Evolutionary conservation across 257 asterid genomes (phyloP).

Genomic region (Fraxinus americana): DNA sequence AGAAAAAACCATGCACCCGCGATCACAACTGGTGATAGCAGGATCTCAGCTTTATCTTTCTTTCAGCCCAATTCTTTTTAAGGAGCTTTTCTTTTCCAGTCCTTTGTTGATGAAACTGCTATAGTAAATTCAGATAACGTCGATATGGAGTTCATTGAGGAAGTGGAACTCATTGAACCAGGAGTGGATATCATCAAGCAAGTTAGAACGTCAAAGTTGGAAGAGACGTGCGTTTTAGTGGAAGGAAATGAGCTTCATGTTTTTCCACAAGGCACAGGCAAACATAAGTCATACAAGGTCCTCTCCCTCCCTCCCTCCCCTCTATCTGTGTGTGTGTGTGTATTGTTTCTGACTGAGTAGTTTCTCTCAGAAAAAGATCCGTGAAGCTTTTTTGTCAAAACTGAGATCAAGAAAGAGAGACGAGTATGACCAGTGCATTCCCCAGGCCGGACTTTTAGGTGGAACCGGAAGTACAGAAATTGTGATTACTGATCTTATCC

Average conservation of each 20-base stretch:
- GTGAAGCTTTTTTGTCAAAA: conserved; percentile 53
- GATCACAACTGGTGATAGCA: background rate
- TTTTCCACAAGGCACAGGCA: conserved; percentile 35
- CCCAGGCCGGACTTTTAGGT: conserved; percentile 11
- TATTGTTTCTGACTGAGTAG: conserved; percentile 6
- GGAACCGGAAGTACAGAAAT: conserved; percentile 10
- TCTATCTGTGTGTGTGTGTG: background rate
- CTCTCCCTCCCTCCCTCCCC: conserved; percentile 17
- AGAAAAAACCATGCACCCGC: background rate
- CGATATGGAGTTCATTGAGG: conserved; percentile 36
- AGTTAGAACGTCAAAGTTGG: conserved; percentile 38
- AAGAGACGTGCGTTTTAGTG: conserved; percentile 67
- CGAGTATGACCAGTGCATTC: background rate
- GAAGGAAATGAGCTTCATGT: conserved; percentile 43
- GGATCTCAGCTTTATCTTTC: background rate
- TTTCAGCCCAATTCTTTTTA: background rate
- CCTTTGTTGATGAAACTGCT: background rate
- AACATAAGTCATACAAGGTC: conserved; percentile 75
- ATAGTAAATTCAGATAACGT: conserved; percentile 37
- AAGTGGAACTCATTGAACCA: conserved; percentile 24
- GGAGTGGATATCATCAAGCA: conserved; percentile 33
- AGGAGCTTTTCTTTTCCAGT: background rate
- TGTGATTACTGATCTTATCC: background rate
- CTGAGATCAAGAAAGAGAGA: conserved; percentile 45
- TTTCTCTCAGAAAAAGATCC: conserved; percentile 54